Base-by-base conservation (phyloP, 2,329 filamentous ascomycete genomes). In the Knufia fluminis region DNA sequence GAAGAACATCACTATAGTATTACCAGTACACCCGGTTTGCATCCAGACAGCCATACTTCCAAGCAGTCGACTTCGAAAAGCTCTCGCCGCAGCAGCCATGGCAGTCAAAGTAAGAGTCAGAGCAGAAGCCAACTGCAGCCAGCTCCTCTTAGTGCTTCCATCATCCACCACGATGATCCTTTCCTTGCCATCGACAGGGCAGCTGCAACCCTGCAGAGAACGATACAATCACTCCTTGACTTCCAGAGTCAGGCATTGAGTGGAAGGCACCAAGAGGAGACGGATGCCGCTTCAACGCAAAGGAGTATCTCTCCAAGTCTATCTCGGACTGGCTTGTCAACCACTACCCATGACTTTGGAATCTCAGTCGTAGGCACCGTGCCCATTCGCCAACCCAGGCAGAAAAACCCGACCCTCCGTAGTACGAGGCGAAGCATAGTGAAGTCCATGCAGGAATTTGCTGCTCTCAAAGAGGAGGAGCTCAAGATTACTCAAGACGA, bases 161-260 rank as follows among this genome's bases (percentile, higher is more conserved):
- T 57, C 31, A 46, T 57, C 26, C 57, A 52, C 46, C 46, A 58
- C 47, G 50, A 59, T 26, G 66, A 71, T 51, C 67, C 73, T 48
- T 64, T 77, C 23, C 60, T 76, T n/a, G 68, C 69, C 23, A 62
- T 79, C 50, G 71, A 75, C 55, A 68, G 75, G 50, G 71, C 74
- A 59, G 71, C 77, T 22, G 71, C 68, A 49, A 66, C 77, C 54
- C 71, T 82, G 8, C 72, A 82, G 58, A 69, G 70, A 46, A 74
- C 77, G 52, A 68, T 82, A 8, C 79, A 82, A 61, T 68, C 69
- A 50, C 65, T 81, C 9, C 73, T 82, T 19, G 78, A 82, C 62
- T 76, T 76, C 8, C 79, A 82, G 61, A 75, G 76, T 26, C 76
- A 79, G 56, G 77, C 74, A 16, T 66, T 82, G 24, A 66, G 74